These are phyloP conservation scores for Zizania latifolia DNA, from an alignment of 176 grass and related monocot species.

Conservation along the genomic window DNA sequence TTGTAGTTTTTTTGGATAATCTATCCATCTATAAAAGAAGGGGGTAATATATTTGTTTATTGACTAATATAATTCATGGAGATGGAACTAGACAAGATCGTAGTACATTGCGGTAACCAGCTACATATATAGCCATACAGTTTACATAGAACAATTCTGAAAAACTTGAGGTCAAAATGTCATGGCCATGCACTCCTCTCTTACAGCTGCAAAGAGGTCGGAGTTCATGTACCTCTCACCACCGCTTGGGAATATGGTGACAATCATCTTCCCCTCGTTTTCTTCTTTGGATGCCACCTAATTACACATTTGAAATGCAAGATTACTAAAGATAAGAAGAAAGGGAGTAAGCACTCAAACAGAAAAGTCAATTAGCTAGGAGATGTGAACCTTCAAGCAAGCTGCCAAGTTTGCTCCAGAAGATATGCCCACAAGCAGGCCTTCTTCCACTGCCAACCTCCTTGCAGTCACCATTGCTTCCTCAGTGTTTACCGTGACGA, in stretches of 20 bases:
- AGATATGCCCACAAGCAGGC: slow-evolving; percentile 81
- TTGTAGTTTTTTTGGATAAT: neutral
- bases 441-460: slow-evolving; percentile 81
- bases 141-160: neutral
- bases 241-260: slow-evolving; percentile 38
- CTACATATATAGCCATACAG: neutral
- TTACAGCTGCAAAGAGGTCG: slow-evolving; percentile 33
- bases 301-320: neutral
- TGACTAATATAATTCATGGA: neutral
- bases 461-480: slow-evolving; percentile 67
- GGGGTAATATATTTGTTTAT: neutral
- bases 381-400: slow-evolving; percentile 55
- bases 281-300: slow-evolving; percentile 30
- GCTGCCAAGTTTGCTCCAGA: slow-evolving; percentile 87
- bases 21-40: neutral
- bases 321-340: neutral
- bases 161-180: slow-evolving; percentile 23
- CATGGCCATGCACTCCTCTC: slow-evolving; percentile 49
- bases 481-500: slow-evolving; percentile 50
- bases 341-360: neutral
- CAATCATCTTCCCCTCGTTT: slow-evolving; percentile 51
- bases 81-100: neutral
- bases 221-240: slow-evolving; percentile 48
- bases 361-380: neutral
- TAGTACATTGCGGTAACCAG: neutral